Base-by-base conservation (phyloP, 2,329 filamentous ascomycete species). In the Coniosporium tulheliwenetii region DNA sequence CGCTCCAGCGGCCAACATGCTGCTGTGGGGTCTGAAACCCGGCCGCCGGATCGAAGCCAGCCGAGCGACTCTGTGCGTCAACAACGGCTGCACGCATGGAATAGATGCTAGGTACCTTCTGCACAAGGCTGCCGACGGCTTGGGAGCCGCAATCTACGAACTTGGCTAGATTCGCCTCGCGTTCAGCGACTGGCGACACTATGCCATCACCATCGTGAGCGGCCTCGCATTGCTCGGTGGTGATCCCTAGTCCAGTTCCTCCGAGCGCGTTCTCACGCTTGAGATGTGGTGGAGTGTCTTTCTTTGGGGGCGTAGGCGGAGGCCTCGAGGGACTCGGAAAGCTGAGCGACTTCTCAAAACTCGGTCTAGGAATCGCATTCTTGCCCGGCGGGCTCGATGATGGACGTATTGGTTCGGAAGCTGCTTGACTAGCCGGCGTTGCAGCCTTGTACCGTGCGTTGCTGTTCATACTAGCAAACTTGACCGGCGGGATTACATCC, bases 251-350 rank as follows among this genome's bases (percentile, higher is more conserved):
- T 16, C 2, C 13, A 8, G 5, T 19, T 10, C 26, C 36, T 31
- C 15, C 31, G 16, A 36, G 36, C 16, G 30, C 14, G 8, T 14
- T 14, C 10, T 19, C 10, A n/a, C 9, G 10, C 30, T 44, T 47
- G 35, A 38, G 16, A 2, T 52, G 37, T 2, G 60, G 61, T 30
- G 63, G 63, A 0, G 64, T 66, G 43, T 66, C 59, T 42, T 67
- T 66, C 10, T 57, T 52, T 5, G 62, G 63, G 14, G 63, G 64
- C 2, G 62, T 65, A 5, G 63, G 63, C 10, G 62, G 55, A 3
- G 46, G 34, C n/a, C 39, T 38, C 10, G 42, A 31, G 19, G 16
- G 9, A 19, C 30, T 26, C 34, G 57, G 52, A 30, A 51, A 44
- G 44, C 54, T 53, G 35, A 52, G 52, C 12, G 56, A 41, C 40